These are phyloP conservation scores for Linderniella brevidens DNA, from an alignment of 257 asterid genomes.

Conservation along the genomic window DNA sequence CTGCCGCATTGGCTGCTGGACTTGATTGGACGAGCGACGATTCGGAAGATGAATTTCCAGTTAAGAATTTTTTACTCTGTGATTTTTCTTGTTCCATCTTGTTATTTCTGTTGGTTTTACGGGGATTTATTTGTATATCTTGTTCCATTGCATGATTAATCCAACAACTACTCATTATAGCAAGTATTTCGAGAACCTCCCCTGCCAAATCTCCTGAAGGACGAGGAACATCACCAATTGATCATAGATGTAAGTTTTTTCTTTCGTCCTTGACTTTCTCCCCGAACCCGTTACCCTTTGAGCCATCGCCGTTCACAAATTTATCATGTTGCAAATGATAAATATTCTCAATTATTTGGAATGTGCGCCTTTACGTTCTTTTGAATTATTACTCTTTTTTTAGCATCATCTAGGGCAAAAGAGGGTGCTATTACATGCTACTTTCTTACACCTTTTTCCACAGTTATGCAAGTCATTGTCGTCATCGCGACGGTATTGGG, in stretches of 20 bases:
- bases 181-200: constrained; percentile 45
- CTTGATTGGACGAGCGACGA: constrained; percentile 66
- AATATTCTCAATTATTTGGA: too few relatives aligned
- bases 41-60: constrained; percentile 64
- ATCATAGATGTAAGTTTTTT: constrained; percentile 48
- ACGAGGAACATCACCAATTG: constrained; percentile 38
- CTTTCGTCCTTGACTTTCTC: constrained; percentile 2
- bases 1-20: constrained; percentile 81
- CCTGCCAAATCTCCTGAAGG: constrained; percentile 57
- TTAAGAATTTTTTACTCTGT: constrained; percentile 1
- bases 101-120: neutral
- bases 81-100: too few relatives aligned
- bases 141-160: constrained; percentile 9
- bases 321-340: too few relatives aligned
- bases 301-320: too few relatives aligned
- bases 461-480: constrained; percentile 65
- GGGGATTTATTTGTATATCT: constrained; percentile 7
- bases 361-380: too few relatives aligned
- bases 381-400: constrained; percentile 2
- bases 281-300: neutral
- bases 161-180: constrained; percentile 13
- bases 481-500: constrained; percentile 53
- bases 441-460: neutral
- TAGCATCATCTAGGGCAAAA: neutral
- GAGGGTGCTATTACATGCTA: constrained; percentile 5